phyloP scores from a whole-genome alignment of 1,284 basidiomycete genomes.

The Malassezia obtusa region DNA sequence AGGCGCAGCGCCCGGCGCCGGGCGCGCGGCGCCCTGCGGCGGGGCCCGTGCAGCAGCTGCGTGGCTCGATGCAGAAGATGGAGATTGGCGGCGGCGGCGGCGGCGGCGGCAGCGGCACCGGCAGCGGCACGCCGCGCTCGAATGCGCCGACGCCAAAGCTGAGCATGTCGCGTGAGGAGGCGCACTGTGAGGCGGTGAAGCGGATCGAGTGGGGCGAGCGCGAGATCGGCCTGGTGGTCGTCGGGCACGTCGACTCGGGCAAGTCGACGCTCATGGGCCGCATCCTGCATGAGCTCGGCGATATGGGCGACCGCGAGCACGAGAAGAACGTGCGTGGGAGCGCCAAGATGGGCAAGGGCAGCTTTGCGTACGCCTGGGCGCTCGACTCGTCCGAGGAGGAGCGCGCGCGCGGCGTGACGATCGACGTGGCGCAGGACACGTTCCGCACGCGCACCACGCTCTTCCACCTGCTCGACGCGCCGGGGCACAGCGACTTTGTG shows the following conservation, averaged over 20 bases:
- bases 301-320: conserved; percentile 73
- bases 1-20: conserved; percentile 6
- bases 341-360: conserved; percentile 77
- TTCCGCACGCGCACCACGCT: conserved; percentile 66
- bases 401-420: conserved; percentile 86
- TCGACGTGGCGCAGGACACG: conserved; percentile 84
- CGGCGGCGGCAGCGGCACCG: conserved; percentile 1
- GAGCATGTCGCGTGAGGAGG: conserved; percentile 66
- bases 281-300: conserved; percentile 80
- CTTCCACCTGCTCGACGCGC: conserved; percentile 88
- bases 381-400: conserved; percentile 88
- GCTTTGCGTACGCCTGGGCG: conserved; percentile 96
- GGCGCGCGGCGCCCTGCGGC: not conserved
- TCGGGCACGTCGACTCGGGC: conserved; percentile 95
- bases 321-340: conserved; percentile 81
- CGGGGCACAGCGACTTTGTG: conserved; percentile 92
- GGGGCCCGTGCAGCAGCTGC: conserved; percentile 27
- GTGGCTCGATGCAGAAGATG: conserved; percentile 32
- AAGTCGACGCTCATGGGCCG: conserved; percentile 97
- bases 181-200: conserved; percentile 68
- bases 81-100: conserved; percentile 14
- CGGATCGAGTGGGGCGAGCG: conserved; percentile 59
- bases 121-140: conserved; percentile 20
- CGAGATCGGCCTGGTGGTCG: conserved; percentile 75
- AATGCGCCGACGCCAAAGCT: conserved; percentile 56